Evolutionary conservation across 139 green algal genomes (phyloP), one percentile per base, ranked within the genome.

Genomic region (Tetratostichococcus sp.): DNA sequence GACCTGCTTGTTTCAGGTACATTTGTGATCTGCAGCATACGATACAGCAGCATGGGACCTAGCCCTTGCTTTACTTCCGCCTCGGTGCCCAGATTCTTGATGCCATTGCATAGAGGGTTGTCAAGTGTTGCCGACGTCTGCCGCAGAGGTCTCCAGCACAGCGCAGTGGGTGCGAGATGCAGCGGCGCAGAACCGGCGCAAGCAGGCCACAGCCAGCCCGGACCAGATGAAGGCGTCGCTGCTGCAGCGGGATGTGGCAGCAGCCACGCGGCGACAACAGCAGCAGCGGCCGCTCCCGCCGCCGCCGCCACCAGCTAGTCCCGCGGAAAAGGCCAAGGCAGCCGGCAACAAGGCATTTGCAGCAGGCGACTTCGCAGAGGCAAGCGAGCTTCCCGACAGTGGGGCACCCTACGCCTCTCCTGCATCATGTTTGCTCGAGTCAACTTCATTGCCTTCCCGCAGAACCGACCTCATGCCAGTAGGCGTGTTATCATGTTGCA

Each of bases 291-390:
- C 2, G 21, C 65, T 32, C 8, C 30, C 3, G 17, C n/a, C 30
- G 14, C 26, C 6, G 59, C 75, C 21, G 50, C 50, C 50, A 26
- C 50, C 50, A 17, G 50, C 50, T 17, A 62, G 50, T 1, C 81
- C 90, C 2, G 86, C 89, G 1, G 91, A 94, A 75, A 77, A 69
- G 2, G 85, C 78, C 0, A 93, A 92, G 75, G 86, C 87, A 14
- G 75, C 84, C 14, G 93, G 93, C 70, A 97, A 97, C 81, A 82
- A 77, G 31, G 89, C 88, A 0, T 89, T 93, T 68, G 93, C 91
- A 76, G 59, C 65, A 43, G 88, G 90, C 6, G 82, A 94, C 57
- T 90, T 78, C 73, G 30, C 73, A 28, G 67, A 75, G 28, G 93
- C 90, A 16, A 50, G 39, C 11, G 11, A 11, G 5, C 17, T n/a